phyloP scores from a whole-genome alignment of 163 green algal species.

The Prototheca cutis region DNA sequence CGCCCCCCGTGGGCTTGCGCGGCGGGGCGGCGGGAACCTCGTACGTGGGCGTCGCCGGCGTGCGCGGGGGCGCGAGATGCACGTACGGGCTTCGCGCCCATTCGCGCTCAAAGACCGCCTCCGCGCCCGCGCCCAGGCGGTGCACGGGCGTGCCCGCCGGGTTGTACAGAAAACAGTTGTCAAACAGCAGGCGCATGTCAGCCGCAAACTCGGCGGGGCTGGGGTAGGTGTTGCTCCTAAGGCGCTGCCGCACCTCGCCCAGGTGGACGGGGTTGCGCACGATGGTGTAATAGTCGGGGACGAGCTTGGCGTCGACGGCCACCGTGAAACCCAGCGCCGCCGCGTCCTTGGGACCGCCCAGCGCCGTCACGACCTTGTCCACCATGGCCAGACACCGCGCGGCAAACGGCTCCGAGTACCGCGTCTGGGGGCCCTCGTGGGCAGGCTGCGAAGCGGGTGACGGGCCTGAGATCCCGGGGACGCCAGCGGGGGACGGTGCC shows the following conservation, averaged over 20 bases:
- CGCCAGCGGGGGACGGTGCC: no score
- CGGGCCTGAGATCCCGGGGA: not conserved
- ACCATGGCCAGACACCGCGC: conserved; percentile 9
- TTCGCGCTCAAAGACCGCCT: conserved; percentile 13
- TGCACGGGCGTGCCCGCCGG: conserved; percentile 10
- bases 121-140: conserved; percentile 11
- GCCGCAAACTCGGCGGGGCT: conserved; percentile 25
- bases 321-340: conserved; percentile 9
- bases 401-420: conserved; percentile 1
- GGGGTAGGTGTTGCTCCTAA: conserved; percentile 25
- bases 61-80: not conserved
- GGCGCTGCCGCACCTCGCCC: conserved; percentile 24
- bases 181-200: conserved; percentile 42
- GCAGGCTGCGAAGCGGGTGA: not conserved
- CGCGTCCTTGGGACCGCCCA: conserved; percentile 9
- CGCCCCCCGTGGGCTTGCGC: not conserved
- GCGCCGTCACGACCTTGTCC: conserved; percentile 14
- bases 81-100: conserved; percentile 12
- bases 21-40: not conserved
- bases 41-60: not conserved
- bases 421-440: not conserved
- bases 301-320: conserved; percentile 18
- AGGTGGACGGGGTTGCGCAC: conserved; percentile 41
- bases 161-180: conserved; percentile 49
- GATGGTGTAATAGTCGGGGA: conserved; percentile 40